These are phyloP conservation scores for Yarrowia sp. DNA, from an alignment of 805 yeast genomes.

Conservation along the genomic window DNA sequence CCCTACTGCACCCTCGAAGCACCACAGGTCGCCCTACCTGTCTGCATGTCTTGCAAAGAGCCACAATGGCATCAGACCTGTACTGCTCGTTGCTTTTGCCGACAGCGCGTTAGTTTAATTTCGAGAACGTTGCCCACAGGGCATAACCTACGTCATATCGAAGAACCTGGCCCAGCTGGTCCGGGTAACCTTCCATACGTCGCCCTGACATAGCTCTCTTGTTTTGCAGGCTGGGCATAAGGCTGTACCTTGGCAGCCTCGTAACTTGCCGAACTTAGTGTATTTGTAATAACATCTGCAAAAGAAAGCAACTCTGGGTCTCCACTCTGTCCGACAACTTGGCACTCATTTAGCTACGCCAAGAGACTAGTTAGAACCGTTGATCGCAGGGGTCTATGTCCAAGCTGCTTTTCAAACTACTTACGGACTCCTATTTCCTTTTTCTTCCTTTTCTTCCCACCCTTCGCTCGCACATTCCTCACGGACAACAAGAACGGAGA, in stretches of 20 bases:
- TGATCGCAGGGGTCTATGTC: neutral
- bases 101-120: conserved; percentile 17
- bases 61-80: neutral
- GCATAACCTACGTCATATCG: neutral
- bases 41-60: conserved; percentile 21
- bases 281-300: neutral
- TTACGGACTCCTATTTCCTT: too few species aligned
- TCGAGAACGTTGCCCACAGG: conserved; percentile 2
- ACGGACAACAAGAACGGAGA: conserved; percentile 1
- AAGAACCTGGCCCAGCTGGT: neutral
- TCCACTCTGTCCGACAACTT: neutral
- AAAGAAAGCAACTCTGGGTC: conserved; percentile 4
- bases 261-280: conserved; percentile 2
- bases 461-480: too few species aligned
- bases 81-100: conserved; percentile 21
- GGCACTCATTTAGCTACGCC: conserved; percentile 15
- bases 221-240: neutral
- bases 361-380: neutral
- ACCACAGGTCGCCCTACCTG: conserved; percentile 7
- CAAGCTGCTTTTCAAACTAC: neutral
- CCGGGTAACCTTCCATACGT: conserved; percentile 23
- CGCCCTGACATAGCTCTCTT: conserved; percentile 13
- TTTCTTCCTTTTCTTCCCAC: neutral
- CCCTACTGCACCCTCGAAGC: conserved; percentile 6
- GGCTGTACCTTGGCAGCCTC: conserved; percentile 16